Percentiles rank a stretch among this genome's conserved stretches.
These are phyloP conservation scores for Ustilago curta DNA, from an alignment of 1,284 basidiomycete species.

Conservation along the genomic window DNA sequence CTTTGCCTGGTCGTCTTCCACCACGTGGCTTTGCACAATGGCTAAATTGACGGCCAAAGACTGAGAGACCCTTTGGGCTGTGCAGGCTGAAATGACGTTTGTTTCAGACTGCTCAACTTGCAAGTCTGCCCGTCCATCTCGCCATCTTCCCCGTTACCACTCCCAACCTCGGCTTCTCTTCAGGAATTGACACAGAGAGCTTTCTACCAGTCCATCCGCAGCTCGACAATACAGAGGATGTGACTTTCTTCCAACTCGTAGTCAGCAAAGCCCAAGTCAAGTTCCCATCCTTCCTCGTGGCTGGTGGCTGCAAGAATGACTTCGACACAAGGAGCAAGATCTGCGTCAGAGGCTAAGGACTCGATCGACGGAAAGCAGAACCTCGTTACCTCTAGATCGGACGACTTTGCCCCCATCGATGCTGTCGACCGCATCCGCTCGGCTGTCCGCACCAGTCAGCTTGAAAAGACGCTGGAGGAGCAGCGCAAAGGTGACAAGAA, in stretches of 20 bases:
- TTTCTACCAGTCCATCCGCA: too few species aligned
- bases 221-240: constrained; percentile 1
- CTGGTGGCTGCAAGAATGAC: not conserved
- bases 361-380: not conserved
- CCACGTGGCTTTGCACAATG: not conserved
- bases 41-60: not conserved
- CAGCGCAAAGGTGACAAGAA: constrained; percentile 42
- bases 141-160: too few species aligned
- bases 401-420: constrained; percentile 36
- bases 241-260: not conserved
- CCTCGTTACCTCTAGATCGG: not conserved
- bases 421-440: constrained; percentile 40
- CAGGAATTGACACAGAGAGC: too few species aligned
- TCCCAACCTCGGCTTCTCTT: too few species aligned
- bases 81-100: not conserved
- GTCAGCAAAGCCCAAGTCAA: not conserved
- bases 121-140: not conserved
- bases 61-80: constrained; percentile 1
- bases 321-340: not conserved
- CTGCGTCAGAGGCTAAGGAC: not conserved
- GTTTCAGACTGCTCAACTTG: constrained; percentile 1
- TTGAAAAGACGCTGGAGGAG: constrained; percentile 39
- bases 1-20: not conserved
- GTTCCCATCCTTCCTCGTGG: not conserved
- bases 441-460: constrained; percentile 16